Conservation (phyloP, 768 basidiomycete species). For the Roridomyces roridus region DNA sequence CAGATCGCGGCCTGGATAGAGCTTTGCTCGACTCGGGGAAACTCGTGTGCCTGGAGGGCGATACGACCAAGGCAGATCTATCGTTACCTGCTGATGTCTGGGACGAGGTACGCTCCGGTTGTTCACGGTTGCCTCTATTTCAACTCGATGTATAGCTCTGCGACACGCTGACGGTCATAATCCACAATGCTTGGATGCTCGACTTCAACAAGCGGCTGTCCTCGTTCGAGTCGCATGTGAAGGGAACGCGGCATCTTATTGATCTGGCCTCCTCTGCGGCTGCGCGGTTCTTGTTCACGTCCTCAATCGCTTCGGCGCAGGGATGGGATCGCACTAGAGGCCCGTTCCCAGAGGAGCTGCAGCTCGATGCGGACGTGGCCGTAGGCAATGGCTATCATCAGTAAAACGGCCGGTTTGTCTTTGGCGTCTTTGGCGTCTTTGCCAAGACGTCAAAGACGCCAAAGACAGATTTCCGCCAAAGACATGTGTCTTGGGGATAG, state of each 20-base stretch:
- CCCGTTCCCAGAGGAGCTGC: slow-evolving; percentile 40
- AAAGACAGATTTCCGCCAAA: too few relatives aligned
- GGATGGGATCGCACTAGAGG: slow-evolving; percentile 27
- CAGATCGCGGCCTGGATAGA: slow-evolving; percentile 38
- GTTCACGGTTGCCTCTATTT: too few relatives aligned
- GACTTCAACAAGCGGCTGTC: slow-evolving; percentile 51
- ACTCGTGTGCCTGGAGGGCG: slow-evolving; percentile 44
- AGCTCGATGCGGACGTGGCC: slow-evolving; percentile 32
- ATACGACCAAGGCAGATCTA: slow-evolving; percentile 33
- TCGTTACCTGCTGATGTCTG: slow-evolving; percentile 34
- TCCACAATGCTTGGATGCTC: slow-evolving; percentile 55
- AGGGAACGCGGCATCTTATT: slow-evolving; percentile 47
- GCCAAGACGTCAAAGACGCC: too few relatives aligned
- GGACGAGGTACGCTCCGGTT: too few relatives aligned
- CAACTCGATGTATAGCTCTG: too few relatives aligned
- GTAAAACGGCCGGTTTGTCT: too few relatives aligned
- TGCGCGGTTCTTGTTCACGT: slow-evolving; percentile 32
- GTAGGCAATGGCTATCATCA: slow-evolving; percentile 38
- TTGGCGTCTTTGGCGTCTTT: too few relatives aligned
- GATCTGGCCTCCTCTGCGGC: slow-evolving; percentile 22
- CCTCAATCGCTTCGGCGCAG: slow-evolving; percentile 24
- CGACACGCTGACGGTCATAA: too few relatives aligned
- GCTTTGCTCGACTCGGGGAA: slow-evolving; percentile 34
- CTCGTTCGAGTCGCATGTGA: slow-evolving; percentile 50
- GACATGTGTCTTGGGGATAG: too few relatives aligned